Evolutionary conservation across 2,329 filamentous ascomycete species (phyloP), one percentile per base, ranked within the genome.

Genomic region (Aspergillus aculeatus): DNA sequence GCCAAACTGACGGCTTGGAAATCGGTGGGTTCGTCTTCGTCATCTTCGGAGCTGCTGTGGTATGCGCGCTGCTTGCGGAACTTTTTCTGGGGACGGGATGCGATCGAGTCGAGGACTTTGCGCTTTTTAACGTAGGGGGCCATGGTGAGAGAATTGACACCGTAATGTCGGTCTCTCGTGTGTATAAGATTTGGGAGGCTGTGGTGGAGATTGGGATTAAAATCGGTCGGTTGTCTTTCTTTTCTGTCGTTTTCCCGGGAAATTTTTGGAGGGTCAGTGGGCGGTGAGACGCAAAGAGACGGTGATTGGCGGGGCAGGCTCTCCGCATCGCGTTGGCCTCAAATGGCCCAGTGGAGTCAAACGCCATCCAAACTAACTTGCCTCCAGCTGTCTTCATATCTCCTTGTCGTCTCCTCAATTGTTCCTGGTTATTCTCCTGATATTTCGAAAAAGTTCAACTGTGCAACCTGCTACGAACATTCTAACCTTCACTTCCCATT

Each of bases 1-100:
- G 78, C 77, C 52, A 83, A 76, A 63, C 80, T 78, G 58, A 83
- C 81, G 10, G 81, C 78, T 66, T 79, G 69, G 69, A 84, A 84
- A 62, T 80, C 77, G 65, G 73, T 68, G 11, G 67, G 71, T 51
- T 74, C 69, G 24, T 76, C 75, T 38, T 81, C 80, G 52, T 80
- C 77, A 58, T 87, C 84, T 60, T 83, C 84, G 32, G 84, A 87
- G 71, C 77, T 76, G 74, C 84, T 87, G 81, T 88, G 83, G 76
- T 89, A 89, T 59, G 80, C 76, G 65, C 77, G 77, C 72, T 89
- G 86, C 73, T 86, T 86, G 73, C 84, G 86, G 71, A 86, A 81
- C 68, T 85, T 85, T 73, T 84, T 85, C 63, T 80, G 80, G 32
- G 81, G 79, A 50, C 78, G 73, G 26, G 81, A 82, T 55, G 81